Base-by-base conservation (phyloP, 768 basidiomycete genomes). In the Tulasnella sp. region DNA sequence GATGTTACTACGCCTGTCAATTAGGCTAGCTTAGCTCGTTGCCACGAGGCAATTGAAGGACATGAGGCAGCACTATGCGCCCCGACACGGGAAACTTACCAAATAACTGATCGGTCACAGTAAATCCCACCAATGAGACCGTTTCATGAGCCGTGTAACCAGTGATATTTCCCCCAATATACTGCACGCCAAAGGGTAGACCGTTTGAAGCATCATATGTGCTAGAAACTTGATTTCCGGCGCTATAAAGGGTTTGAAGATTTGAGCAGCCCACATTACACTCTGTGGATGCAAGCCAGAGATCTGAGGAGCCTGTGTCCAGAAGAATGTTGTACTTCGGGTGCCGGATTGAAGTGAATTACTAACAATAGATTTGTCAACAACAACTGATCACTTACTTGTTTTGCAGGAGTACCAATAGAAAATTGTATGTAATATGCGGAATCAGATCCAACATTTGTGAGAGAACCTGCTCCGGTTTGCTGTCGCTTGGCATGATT, bases 71-170 rank as follows among this genome's bases (percentile, higher is more conserved):
- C 24, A 13, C 13, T 8, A 24, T 7, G 22, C 46, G n/a, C 39
- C 39, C 19, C 27, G 20, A 16, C 27, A 25, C 15, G 1, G 41
- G 10, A 12, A 20, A 49, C 48, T 20, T 24, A 48, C 57, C 57
- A 24, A 57, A 50, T 9, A 25, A 24, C 39, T 58, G 57, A 20
- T 51, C 35, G 3, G 29, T 15, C 13, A 57, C 47, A 12, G 57
- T 29, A 31, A 57, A 37, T 5, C 57, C 57, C 9, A 42, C 47
- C 33, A 58, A 28, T 3, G 39, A 10, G 29, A 57, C 57, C 2
- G 53, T 48, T 10, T 58, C 57, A n/a, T 20, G 29, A n/a, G 40
- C 56, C 15, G 53, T 54, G 10, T 29, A 25, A 13, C 56, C 56
- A 16, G 53, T 37, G 24, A 54, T 48, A 25, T 41, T 22, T 22